Evolutionary conservation across 2,329 filamentous ascomycete species (phyloP).

Genomic region (Hypoxylon sp.): DNA sequence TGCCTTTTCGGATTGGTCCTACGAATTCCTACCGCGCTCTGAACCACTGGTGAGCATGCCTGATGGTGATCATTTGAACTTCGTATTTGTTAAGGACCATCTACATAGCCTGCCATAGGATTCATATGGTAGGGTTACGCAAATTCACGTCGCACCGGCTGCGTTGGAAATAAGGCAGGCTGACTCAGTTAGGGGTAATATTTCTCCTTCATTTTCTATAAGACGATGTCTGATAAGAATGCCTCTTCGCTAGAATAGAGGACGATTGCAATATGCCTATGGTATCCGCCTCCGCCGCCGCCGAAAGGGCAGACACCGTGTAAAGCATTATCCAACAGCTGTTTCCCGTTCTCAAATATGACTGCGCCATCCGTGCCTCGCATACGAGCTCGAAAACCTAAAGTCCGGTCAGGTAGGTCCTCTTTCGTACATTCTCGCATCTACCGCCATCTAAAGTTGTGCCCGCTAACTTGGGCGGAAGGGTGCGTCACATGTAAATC

Average conservation of each 20-base stretch:
- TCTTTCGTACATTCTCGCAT: background rate
- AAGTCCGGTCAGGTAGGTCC: constrained; percentile 43
- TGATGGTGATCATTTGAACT: background rate
- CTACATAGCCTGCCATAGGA: background rate
- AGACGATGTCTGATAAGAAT: background rate
- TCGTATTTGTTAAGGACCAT: background rate
- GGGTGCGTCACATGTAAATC: constrained; percentile 43
- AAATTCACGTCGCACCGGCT: background rate
- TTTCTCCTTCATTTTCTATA: constrained; percentile 6
- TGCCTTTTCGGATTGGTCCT: background rate
- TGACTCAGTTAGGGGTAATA: background rate
- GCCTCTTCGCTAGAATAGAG: background rate
- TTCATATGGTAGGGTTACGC: constrained; percentile 4
- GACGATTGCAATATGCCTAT: background rate
- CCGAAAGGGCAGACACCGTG: background rate
- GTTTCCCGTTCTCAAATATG: constrained; percentile 24
- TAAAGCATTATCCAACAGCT: background rate
- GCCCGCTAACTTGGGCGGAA: constrained; percentile 16
- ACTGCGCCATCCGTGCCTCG: constrained; percentile 42
- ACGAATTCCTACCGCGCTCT: background rate
- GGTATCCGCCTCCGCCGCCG: background rate
- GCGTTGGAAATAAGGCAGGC: constrained; percentile 2
- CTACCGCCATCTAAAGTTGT: background rate
- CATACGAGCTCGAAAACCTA: constrained; percentile 38
- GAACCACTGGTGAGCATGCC: background rate